Base-by-base conservation (phyloP, 2,329 filamentous ascomycete species). In the Dactylellina drechsleri region DNA sequence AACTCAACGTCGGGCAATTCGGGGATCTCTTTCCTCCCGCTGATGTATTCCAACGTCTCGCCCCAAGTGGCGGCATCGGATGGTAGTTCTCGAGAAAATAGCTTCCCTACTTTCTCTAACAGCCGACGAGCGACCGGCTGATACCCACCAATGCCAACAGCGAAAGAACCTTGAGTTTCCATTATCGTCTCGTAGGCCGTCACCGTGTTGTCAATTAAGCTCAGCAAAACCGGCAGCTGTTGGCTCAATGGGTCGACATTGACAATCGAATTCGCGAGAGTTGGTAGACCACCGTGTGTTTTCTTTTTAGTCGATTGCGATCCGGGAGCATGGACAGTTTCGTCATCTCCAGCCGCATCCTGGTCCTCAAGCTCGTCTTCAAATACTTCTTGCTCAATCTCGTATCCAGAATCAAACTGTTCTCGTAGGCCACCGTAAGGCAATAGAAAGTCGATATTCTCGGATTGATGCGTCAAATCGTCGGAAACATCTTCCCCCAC, bases 171-270 rank as follows among this genome's bases (percentile, higher is more conserved):
- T 43, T 73, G 68, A 4, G 68, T 73, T 60, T 73, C 68, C 23
- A 73, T 16, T 41, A 73, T 73, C 7, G 68, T 73, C 57, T 73
- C 68, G 23, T 73, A 73, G 15, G 68, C 68, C 15, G 68, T 59
- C 8, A 73, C 47, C 6, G 68, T 73, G 28, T 73, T 73, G 43
- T 73, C 68, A 43, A 73, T 28, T 12, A 73, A 45, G 18, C 68
- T 66, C 7, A 73, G 49, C 6, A 73, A 45, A 15, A 73, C 68
- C 8, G 68, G 68, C 7, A 73, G 61, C 13, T 73, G 68, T 23
- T 73, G 68, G 28, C 68, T 73, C n/a, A 73, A 49, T 20, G 68
- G 68, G 20, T 73, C 68, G 15, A 73, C 61, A 20, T 73, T 73
- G 28, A 73, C 53, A 15, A 43, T 41, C 2, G 68, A 73, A n/a